These are phyloP conservation scores for Sarcodon aspratus DNA, from an alignment of 768 basidiomycete species.

Conservation along the genomic window DNA sequence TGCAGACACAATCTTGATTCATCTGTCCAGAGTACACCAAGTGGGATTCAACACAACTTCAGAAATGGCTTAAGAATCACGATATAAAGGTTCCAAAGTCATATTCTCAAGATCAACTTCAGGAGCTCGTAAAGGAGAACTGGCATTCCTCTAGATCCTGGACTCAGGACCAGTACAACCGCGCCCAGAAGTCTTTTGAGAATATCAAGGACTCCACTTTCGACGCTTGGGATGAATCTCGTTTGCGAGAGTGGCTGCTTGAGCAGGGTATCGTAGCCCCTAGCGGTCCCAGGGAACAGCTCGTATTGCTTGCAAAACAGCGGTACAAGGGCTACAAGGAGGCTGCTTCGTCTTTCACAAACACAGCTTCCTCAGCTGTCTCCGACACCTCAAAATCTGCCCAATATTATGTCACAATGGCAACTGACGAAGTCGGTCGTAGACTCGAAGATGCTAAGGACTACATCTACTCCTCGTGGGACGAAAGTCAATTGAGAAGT, in stretches of 20 bases:
- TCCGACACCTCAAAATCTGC: constrained; percentile 11
- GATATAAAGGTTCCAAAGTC: constrained; percentile 38
- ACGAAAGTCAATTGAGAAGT: constrained; percentile 56
- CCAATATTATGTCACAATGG: constrained; percentile 26
- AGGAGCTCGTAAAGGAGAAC: constrained; percentile 2
- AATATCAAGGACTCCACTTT: constrained; percentile 46
- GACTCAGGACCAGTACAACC: constrained; percentile 52
- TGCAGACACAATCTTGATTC: not conserved
- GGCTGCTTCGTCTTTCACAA: constrained; percentile 48
- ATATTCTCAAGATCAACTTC: constrained; percentile 13
- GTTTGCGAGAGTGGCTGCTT: constrained; percentile 72
- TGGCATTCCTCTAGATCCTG: constrained; percentile 19
- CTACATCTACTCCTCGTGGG: constrained; percentile 86
- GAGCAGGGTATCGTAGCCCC: constrained; percentile 83
- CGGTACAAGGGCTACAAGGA: constrained; percentile 48
- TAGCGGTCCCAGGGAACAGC: constrained; percentile 65
- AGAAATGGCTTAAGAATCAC: constrained; percentile 60
- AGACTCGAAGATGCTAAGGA: constrained; percentile 68
- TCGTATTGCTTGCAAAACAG: constrained; percentile 66
- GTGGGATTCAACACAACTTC: constrained; percentile 60
- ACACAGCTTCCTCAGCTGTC: constrained; percentile 29
- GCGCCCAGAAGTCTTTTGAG: constrained; percentile 37
- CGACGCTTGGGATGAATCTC: constrained; percentile 79
- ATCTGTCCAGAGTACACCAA: constrained; percentile 24
- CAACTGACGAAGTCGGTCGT: constrained; percentile 36